phyloP scores from a whole-genome alignment of 2,329 filamentous ascomycete genomes.

The Didymella segeticola region DNA sequence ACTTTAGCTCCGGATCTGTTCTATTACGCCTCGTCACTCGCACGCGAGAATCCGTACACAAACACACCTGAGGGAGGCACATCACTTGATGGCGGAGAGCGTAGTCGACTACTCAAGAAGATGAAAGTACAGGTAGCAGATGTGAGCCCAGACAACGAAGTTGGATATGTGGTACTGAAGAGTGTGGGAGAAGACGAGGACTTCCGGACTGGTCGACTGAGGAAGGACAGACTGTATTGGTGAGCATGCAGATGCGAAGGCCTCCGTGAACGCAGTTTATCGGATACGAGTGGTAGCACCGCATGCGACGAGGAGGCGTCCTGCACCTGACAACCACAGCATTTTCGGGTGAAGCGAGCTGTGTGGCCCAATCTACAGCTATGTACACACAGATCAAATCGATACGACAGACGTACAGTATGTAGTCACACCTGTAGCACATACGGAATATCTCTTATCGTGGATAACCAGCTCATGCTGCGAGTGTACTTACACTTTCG shows the following conservation, averaged over 20 bases:
- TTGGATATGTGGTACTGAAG: conserved; percentile 30
- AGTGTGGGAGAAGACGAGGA: neutral
- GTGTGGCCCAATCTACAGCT: neutral
- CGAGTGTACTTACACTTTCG: too few species aligned
- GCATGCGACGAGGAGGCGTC: neutral
- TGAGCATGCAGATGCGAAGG: neutral
- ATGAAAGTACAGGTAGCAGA: conserved; percentile 31
- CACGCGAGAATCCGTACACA: conserved; percentile 30
- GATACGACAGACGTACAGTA: neutral
- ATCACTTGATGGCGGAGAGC: conserved; percentile 25
- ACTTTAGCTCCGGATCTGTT: conserved; percentile 29
- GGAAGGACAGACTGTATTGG: conserved; percentile 1
- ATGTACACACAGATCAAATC: neutral
- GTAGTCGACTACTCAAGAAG: conserved; percentile 25
- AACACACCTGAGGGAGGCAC: conserved; percentile 19
- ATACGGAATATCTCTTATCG: neutral
- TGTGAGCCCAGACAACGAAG: conserved; percentile 17
- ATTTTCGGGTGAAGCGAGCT: neutral
- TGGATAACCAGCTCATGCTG: neutral
- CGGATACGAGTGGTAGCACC: neutral
- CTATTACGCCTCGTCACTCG: conserved; percentile 26
- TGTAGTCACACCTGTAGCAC: neutral
- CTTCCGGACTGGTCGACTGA: neutral
- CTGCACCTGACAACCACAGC: neutral
- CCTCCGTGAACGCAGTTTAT: neutral